phyloP scores from a whole-genome alignment of 805 yeast genomes.

The Metschnikowia cubensis region DNA sequence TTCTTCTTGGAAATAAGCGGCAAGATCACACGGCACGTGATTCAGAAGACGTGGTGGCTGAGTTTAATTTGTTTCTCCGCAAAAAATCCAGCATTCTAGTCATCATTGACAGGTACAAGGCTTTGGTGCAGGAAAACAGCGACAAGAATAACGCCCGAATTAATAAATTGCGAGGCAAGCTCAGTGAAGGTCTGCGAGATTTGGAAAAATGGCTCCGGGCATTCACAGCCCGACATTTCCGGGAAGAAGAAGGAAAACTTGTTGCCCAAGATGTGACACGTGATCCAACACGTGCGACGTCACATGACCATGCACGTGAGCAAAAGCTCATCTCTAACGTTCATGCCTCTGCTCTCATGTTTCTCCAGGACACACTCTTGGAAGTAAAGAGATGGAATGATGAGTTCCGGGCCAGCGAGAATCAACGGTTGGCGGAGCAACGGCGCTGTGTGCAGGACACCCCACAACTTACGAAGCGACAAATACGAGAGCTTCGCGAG shows the following conservation, averaged over 20 bases:
- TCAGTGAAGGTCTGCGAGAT: slow-evolving; percentile 27
- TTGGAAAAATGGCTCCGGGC: slow-evolving; percentile 25
- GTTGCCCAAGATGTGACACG: not conserved
- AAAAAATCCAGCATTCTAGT: slow-evolving; percentile 22
- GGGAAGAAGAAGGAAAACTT: not conserved
- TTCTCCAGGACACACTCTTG: slow-evolving; percentile 63
- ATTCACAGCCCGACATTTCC: slow-evolving; percentile 20
- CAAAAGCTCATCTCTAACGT: slow-evolving; percentile 45
- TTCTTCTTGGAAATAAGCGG: slow-evolving; percentile 43
- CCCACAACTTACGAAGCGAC: slow-evolving; percentile 42
- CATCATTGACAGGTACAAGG: slow-evolving; percentile 23
- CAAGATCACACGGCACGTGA: not conserved
- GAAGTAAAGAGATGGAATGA: slow-evolving; percentile 60
- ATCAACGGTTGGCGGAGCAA: slow-evolving; percentile 17
- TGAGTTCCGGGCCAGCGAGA: slow-evolving; percentile 31
- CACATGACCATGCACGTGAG: not conserved
- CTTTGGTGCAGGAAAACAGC: slow-evolving; percentile 9
- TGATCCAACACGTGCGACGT: not conserved
- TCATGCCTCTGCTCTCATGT: slow-evolving; percentile 51
- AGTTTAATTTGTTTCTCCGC: slow-evolving; percentile 21
- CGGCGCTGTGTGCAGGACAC: not conserved
- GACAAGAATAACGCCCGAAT: slow-evolving; percentile 15
- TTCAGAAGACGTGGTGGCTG: slow-evolving; percentile 5
- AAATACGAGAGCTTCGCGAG: slow-evolving; percentile 60
- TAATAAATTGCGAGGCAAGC: slow-evolving; percentile 21